Evolutionary conservation across 1,284 basidiomycete species (phyloP).

Genomic region (Naganishia albida): DNA sequence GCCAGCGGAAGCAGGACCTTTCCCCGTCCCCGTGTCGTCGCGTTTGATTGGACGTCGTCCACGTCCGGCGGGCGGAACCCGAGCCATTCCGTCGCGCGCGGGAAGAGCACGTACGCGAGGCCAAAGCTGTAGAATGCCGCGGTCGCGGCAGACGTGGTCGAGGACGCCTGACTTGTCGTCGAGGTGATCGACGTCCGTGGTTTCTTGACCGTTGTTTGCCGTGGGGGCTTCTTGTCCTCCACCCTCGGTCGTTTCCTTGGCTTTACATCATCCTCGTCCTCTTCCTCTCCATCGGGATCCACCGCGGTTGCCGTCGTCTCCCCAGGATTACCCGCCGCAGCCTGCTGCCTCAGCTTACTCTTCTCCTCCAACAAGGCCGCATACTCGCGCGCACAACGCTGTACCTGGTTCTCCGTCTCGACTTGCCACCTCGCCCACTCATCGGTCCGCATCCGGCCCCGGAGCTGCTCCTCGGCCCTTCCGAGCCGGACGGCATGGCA

Average conservation of each 20-base stretch:
- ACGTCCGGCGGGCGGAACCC: conserved; percentile 1
- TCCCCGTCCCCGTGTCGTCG: background rate
- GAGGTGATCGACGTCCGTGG: conserved; percentile 7
- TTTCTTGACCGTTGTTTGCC: background rate
- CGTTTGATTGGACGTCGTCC: background rate
- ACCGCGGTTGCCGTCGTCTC: background rate
- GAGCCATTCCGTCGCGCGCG: conserved; percentile 28
- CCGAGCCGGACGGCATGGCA: conserved; percentile 42
- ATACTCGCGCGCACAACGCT: conserved; percentile 2
- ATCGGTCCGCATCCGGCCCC: conserved; percentile 1
- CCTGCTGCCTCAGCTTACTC: conserved; percentile 5
- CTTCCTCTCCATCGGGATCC: conserved; percentile 26
- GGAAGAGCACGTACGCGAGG: conserved; percentile 34
- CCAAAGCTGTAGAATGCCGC: conserved; percentile 33
- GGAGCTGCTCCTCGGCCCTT: conserved; percentile 15
- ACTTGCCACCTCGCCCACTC: conserved; percentile 23
- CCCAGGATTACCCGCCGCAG: conserved; percentile 3
- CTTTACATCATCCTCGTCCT: conserved; percentile 15
- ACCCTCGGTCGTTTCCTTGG: conserved; percentile 30
- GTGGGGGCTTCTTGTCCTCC: conserved; percentile 1
- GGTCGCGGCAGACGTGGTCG: conserved; percentile 7
- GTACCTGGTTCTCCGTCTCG: conserved; percentile 16
- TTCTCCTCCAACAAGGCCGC: conserved; percentile 14
- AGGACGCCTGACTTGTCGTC: conserved; percentile 3
- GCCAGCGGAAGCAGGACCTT: conserved; percentile 1